These are phyloP conservation scores for Dalbergia cultrata DNA, from an alignment of 306 rosid genomes.

Conservation along the genomic window DNA sequence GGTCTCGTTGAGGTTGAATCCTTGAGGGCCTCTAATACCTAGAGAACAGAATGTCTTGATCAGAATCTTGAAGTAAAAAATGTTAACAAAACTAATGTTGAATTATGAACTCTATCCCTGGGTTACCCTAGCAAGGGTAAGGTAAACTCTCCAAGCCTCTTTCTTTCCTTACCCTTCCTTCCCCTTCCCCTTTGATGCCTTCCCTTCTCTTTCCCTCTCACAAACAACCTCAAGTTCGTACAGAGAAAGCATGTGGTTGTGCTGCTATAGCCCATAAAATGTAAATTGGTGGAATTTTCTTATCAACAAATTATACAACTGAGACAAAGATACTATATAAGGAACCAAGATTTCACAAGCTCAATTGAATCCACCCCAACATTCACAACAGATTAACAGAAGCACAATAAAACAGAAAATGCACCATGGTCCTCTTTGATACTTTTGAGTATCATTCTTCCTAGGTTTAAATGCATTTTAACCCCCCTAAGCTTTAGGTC, in stretches of 20 bases:
- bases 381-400: neutral
- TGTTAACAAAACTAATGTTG: neutral
- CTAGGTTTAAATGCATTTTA: no score
- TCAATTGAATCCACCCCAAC: neutral
- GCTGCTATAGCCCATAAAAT: neutral
- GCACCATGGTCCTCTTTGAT: constrained; percentile 1
- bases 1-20: constrained; percentile 97
- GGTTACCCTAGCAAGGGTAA: neutral
- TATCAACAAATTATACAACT: constrained; percentile 21
- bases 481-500: no score
- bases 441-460: neutral
- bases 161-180: no score
- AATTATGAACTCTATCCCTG: neutral
- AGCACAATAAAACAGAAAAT: constrained; percentile 1
- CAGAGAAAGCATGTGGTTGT: neutral
- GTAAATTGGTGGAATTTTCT: constrained; percentile 4
- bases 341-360: constrained; percentile 13
- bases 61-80: constrained; percentile 42
- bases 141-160: no score
- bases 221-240: neutral
- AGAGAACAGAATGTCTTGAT: constrained; percentile 42
- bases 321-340: neutral
- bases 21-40: constrained; percentile 95
- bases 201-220: no score
- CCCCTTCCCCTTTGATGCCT: no score